These are phyloP conservation scores for Grosmannia penicillata DNA, from an alignment of 2,329 filamentous ascomycete species.

Conservation along the genomic window DNA sequence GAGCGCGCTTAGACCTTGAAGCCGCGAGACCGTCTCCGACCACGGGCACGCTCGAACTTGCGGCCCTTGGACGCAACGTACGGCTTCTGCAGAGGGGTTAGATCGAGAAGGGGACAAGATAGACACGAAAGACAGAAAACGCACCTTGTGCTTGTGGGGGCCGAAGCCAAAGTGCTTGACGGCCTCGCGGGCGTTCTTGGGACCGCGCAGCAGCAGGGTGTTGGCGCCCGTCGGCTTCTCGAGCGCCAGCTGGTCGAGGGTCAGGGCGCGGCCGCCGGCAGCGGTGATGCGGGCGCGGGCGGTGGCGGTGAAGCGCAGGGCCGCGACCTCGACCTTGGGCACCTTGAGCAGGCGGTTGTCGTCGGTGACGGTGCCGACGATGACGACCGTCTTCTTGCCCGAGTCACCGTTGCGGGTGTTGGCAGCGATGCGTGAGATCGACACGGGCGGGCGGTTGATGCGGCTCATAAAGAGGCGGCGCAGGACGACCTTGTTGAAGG, in stretches of 20 bases:
- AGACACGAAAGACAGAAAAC: constrained; percentile 15
- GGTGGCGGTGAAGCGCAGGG: constrained; percentile 91
- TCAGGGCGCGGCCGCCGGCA: constrained; percentile 88
- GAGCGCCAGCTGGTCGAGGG: constrained; percentile 92
- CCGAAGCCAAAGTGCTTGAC: constrained; percentile 99
- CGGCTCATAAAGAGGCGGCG: constrained; percentile 96
- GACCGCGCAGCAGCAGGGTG: constrained; percentile 91
- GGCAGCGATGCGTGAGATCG: constrained; percentile 73
- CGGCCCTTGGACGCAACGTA: constrained; percentile 96
- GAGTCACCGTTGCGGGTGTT: constrained; percentile 48
- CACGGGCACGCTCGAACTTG: constrained; percentile 99
- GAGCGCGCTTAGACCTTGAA: constrained; percentile 83
- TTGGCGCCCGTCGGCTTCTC: constrained; percentile 91
- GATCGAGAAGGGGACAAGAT: constrained; percentile 8
- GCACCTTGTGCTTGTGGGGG: constrained; percentile 92
- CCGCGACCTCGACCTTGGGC: constrained; percentile 87
- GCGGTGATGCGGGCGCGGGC: constrained; percentile 86
- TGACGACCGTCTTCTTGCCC: constrained; percentile 76
- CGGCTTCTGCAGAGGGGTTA: constrained; percentile 57
- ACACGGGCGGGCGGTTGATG: constrained; percentile 94
- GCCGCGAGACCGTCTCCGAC: constrained; percentile 92
- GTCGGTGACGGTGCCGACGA: constrained; percentile 92
- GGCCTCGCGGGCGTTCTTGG: constrained; percentile 96
- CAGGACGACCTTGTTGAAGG: constrained; percentile 98
- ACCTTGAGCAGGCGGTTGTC: constrained; percentile 86